Conservation (phyloP, 805 yeast genomes). For the Diddensiella caesifluorescens region DNA sequence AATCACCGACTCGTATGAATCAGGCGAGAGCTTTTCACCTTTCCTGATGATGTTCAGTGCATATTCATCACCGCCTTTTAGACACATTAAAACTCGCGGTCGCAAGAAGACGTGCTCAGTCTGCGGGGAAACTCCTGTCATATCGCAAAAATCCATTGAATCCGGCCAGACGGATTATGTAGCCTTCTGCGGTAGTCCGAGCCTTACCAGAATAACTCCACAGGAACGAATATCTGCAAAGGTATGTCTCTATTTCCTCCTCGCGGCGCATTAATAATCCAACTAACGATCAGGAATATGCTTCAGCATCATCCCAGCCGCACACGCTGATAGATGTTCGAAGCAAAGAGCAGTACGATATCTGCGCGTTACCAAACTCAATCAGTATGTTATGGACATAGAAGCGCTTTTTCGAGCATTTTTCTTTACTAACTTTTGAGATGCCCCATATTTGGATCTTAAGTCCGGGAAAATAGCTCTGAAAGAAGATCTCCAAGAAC, state of each 20-base stretch:
- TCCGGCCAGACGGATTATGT: conserved; percentile 53
- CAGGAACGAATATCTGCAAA: not conserved
- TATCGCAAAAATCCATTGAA: conserved; percentile 45
- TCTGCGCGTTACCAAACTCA: conserved; percentile 56
- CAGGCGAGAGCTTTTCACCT: conserved; percentile 49
- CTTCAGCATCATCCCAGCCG: no score
- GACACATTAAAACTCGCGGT: conserved; percentile 76
- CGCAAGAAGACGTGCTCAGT: conserved; percentile 54
- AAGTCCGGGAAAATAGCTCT: conserved; percentile 31
- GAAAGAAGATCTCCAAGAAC: conserved; percentile 21
- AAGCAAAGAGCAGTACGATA: conserved; percentile 66
- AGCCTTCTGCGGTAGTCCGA: conserved; percentile 64
- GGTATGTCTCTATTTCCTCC: not conserved
- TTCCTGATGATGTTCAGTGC: conserved; percentile 55
- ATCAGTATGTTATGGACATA: conserved; percentile 30
- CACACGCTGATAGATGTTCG: conserved; percentile 68
- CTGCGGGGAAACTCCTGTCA: conserved; percentile 52
- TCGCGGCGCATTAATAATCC: not conserved
- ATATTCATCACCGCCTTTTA: conserved; percentile 45
- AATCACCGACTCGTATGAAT: conserved; percentile 47
- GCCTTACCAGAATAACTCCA: conserved; percentile 11
- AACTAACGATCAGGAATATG: not conserved
- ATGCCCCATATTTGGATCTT: conserved; percentile 55
- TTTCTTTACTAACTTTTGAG: conserved; percentile 3
- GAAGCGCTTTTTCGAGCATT: no score